These are phyloP conservation scores for Arthrobotrys entomopaga DNA, from an alignment of 2,329 filamentous ascomycete species.

Conservation along the genomic window DNA sequence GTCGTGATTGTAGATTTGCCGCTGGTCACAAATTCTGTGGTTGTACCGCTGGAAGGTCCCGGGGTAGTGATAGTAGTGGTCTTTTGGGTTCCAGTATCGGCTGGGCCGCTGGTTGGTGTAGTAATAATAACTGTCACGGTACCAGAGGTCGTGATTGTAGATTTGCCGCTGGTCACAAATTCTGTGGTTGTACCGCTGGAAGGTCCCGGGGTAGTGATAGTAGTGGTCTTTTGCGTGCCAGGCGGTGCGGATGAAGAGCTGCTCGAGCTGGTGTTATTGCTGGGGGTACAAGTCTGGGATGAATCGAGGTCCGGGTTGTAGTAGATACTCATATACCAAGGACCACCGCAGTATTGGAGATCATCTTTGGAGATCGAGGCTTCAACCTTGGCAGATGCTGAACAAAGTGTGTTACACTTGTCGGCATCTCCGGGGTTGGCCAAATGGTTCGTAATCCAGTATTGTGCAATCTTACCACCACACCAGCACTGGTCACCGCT, in stretches of 20 bases:
- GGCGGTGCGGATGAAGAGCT: neutral
- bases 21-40: neutral
- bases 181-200: neutral
- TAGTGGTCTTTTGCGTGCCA: neutral
- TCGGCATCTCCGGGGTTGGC: neutral
- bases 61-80: neutral
- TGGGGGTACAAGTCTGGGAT: neutral
- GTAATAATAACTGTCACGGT: slow-evolving; percentile 7
- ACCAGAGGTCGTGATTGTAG: neutral
- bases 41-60: neutral
- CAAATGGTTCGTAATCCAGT: neutral
- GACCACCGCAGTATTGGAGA: slow-evolving; percentile 23
- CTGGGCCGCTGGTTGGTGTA: neutral
- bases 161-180: neutral
- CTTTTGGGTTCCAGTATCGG: neutral
- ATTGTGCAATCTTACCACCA: slow-evolving; percentile 14
- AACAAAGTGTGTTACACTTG: slow-evolving; percentile 7
- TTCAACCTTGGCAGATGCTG: slow-evolving; percentile 10
- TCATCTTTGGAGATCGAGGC: slow-evolving; percentile 1
- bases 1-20: neutral
- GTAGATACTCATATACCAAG: slow-evolving; percentile 17
- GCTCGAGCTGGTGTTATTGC: neutral
- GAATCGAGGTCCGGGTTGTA: slow-evolving; percentile 10
- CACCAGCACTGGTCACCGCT: slow-evolving; percentile 25
- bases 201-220: neutral